A percentile compares a stretch with the other conserved stretches of the same genome.
phyloP scores from a whole-genome alignment of 345 rosid genomes.

The Eucalyptus microcorys region DNA sequence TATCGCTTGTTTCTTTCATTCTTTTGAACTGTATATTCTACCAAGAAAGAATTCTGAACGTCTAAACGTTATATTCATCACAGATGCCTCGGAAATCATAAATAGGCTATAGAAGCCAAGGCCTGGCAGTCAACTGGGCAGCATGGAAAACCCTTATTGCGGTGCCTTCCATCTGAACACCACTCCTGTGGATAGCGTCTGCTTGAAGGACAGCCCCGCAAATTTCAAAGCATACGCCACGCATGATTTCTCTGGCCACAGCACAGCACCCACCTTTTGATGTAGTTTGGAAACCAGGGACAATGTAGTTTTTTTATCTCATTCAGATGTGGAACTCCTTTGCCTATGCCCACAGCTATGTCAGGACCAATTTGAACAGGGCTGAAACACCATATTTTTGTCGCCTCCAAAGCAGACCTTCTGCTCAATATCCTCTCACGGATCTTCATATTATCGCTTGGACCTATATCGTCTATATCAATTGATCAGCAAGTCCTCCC shows the following conservation, averaged over 20 bases:
- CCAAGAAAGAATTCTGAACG: not conserved
- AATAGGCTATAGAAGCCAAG: constrained; percentile 60
- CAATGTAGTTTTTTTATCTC: constrained; percentile 69
- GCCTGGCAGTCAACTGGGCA: constrained; percentile 10
- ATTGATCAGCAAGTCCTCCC: constrained; percentile 68
- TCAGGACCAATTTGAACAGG: constrained; percentile 73
- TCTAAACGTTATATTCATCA: constrained; percentile 15
- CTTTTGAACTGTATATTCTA: not conserved
- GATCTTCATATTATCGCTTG: constrained; percentile 60
- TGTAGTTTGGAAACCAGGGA: constrained; percentile 83
- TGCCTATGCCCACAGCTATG: constrained; percentile 69
- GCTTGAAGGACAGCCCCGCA: constrained; percentile 73
- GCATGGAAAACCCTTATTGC: not conserved
- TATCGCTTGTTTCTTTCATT: not conserved
- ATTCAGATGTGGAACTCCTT: constrained; percentile 69
- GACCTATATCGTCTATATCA: constrained; percentile 62
- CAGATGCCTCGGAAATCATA: constrained; percentile 73
- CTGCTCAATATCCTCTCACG: constrained; percentile 55
- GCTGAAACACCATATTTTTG: constrained; percentile 79
- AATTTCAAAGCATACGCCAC: constrained; percentile 62
- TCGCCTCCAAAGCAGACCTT: constrained; percentile 65
- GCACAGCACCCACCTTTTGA: constrained; percentile 54
- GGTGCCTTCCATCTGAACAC: constrained; percentile 60
- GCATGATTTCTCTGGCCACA: constrained; percentile 55
- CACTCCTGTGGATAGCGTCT: constrained; percentile 79